Conservation (phyloP, 2,329 filamentous ascomycete genomes). For the Cercospora brassicicola region DNA sequence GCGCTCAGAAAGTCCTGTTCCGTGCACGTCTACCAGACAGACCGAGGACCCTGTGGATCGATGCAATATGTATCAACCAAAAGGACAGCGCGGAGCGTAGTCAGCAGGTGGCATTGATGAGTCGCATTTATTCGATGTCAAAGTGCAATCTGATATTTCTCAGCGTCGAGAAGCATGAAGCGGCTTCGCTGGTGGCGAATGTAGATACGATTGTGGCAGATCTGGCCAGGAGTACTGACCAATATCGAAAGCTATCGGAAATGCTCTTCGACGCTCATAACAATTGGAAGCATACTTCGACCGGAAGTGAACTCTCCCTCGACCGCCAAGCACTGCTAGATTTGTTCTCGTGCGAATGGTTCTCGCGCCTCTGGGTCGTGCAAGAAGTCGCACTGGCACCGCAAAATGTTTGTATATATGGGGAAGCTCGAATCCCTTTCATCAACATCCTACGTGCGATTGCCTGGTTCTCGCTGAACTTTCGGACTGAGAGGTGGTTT, state of each 20-base stretch:
- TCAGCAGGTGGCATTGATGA: conserved; percentile 24
- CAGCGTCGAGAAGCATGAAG: not conserved
- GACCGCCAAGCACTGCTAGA: not conserved
- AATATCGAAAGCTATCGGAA: not conserved
- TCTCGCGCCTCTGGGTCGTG: conserved; percentile 4
- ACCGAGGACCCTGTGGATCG: conserved; percentile 20
- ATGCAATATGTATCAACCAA: conserved; percentile 11
- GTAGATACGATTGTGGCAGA: not conserved
- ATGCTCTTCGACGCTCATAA: not conserved
- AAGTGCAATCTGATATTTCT: conserved; percentile 15
- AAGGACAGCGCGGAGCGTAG: conserved; percentile 14
- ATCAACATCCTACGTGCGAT: conserved; percentile 3
- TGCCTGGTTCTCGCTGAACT: conserved; percentile 1
- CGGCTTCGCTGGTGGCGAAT: not conserved
- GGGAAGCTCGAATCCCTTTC: not conserved
- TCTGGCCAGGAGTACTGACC: not conserved
- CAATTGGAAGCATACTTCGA: not conserved
- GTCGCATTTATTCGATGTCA: conserved; percentile 17
- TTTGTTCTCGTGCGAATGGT: not conserved
- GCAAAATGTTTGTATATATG: conserved; percentile 6
- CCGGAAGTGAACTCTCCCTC: not conserved
- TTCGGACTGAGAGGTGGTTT: not conserved
- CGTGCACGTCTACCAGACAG: conserved; percentile 3
- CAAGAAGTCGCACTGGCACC: conserved; percentile 15
- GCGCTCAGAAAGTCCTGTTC: conserved; percentile 1